A percentile compares a stretch with the other conserved stretches of the same genome.
Conservation (phyloP, 2,329 filamentous ascomycete species). For the Sclerotinia nivalis region DNA sequence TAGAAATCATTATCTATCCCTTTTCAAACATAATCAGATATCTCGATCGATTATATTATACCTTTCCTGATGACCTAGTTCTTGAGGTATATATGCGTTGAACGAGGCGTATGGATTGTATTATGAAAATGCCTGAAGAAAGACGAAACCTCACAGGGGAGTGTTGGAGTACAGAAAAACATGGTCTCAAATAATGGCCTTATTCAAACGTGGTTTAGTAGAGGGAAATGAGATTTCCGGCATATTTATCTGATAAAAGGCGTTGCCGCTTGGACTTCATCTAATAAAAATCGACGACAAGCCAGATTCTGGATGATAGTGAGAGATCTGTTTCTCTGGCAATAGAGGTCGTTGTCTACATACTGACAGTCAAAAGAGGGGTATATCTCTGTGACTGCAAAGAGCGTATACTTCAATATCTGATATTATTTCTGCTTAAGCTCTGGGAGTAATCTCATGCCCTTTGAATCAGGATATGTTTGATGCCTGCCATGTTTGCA, state of each 20-base stretch:
- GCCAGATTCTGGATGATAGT: background rate
- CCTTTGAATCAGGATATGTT: background rate
- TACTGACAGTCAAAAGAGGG: background rate
- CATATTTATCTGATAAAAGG: no score
- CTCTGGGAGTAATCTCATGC: no score
- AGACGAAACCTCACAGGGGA: no score
- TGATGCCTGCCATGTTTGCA: no score
- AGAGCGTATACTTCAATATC: background rate
- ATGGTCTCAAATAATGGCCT: no score
- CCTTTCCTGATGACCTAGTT: no score
- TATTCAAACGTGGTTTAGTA: no score
- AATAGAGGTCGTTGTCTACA: background rate
- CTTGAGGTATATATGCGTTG: background rate
- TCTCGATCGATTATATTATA: no score
- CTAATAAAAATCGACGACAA: background rate
- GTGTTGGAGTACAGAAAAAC: no score
- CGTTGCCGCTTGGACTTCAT: background rate
- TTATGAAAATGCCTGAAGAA: background rate
- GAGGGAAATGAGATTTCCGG: background rate
- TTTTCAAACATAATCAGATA: no score
- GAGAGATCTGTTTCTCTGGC: background rate
- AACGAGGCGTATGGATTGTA: background rate
- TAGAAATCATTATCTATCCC: no score
- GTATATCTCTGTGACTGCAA: background rate
- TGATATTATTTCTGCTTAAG: background rate